Conservation (phyloP, 2,329 filamentous ascomycete species). For the Epichloe typhina region DNA sequence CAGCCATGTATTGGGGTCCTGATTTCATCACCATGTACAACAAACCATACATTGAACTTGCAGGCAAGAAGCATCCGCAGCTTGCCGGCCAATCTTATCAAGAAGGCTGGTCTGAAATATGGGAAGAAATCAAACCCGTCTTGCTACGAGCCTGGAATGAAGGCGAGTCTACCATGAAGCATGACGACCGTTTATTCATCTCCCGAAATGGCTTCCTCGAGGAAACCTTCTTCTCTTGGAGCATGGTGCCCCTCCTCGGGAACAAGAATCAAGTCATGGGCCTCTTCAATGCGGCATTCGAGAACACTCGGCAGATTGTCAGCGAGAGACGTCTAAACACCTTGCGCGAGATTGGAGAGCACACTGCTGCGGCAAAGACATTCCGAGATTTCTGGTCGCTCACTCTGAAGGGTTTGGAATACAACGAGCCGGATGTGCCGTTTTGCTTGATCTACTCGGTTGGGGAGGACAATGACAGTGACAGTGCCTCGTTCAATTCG, state of each 20-base stretch:
- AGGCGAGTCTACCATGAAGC: conserved; percentile 69
- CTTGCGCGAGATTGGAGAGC: conserved; percentile 61
- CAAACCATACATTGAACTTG: conserved; percentile 49
- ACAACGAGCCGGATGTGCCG: conserved; percentile 50
- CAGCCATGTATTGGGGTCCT: conserved; percentile 50
- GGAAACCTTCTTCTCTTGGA: conserved; percentile 73
- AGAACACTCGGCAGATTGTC: conserved; percentile 65
- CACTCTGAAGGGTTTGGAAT: conserved; percentile 53
- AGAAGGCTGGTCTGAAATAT: conserved; percentile 57
- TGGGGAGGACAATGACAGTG: conserved; percentile 23
- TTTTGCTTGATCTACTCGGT: conserved; percentile 38
- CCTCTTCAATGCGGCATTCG: conserved; percentile 66
- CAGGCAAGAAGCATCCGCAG: conserved; percentile 49
- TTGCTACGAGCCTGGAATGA: conserved; percentile 53
- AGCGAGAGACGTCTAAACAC: conserved; percentile 68
- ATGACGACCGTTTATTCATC: conserved; percentile 65
- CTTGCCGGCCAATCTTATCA: conserved; percentile 48
- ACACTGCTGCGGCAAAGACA: conserved; percentile 56
- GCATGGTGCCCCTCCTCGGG: conserved; percentile 62
- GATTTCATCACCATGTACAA: conserved; percentile 54
- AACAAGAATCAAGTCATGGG: conserved; percentile 60
- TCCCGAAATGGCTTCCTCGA: conserved; percentile 55
- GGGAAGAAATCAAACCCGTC: conserved; percentile 53
- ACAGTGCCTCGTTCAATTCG: conserved; percentile 45
- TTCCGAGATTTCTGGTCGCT: conserved; percentile 60